phyloP scores from a whole-genome alignment of 2,329 filamentous ascomycete genomes.

The Beauveria caledonica region DNA sequence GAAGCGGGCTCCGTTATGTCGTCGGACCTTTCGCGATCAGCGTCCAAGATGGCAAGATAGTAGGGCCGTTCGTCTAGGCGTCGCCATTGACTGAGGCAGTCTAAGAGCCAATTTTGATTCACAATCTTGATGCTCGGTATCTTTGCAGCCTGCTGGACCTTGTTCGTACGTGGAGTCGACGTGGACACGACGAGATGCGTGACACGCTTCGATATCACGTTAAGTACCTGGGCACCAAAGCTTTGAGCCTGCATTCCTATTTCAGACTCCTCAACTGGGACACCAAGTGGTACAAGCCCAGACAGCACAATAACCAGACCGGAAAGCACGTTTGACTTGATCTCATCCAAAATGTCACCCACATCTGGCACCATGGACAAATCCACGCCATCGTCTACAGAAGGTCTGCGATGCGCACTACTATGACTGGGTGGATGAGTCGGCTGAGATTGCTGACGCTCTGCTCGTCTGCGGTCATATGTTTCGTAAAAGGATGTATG shows the following conservation, averaged over 20 bases:
- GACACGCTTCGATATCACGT: slow-evolving; percentile 51
- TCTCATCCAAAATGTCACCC: slow-evolving; percentile 69
- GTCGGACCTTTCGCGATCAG: slow-evolving; percentile 43
- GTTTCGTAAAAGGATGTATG: slow-evolving; percentile 76
- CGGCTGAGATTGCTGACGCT: slow-evolving; percentile 26
- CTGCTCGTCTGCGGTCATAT: slow-evolving; percentile 54
- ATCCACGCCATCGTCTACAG: slow-evolving; percentile 35
- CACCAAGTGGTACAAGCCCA: slow-evolving; percentile 76
- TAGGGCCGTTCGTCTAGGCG: slow-evolving; percentile 72
- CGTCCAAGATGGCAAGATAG: slow-evolving; percentile 64
- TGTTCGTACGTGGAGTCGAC: slow-evolving; percentile 70
- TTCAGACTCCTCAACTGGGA: slow-evolving; percentile 72
- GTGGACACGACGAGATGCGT: slow-evolving; percentile 69
- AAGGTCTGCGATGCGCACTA: slow-evolving; percentile 22
- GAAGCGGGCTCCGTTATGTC: slow-evolving; percentile 25
- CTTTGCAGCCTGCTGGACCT: slow-evolving; percentile 78
- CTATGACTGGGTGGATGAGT: slow-evolving; percentile 28
- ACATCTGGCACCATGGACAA: slow-evolving; percentile 66
- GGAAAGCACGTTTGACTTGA: slow-evolving; percentile 70
- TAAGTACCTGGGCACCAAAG: slow-evolving; percentile 65
- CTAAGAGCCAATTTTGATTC: slow-evolving; percentile 79
- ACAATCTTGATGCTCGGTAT: slow-evolving; percentile 83
- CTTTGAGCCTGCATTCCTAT: slow-evolving; percentile 78
- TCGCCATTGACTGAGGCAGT: slow-evolving; percentile 78
- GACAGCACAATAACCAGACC: slow-evolving; percentile 79